Evolutionary conservation across 2,329 filamentous ascomycete genomes (phyloP), one percentile per base, ranked within the genome.

Genomic region (Geoglossum cookeanum): DNA sequence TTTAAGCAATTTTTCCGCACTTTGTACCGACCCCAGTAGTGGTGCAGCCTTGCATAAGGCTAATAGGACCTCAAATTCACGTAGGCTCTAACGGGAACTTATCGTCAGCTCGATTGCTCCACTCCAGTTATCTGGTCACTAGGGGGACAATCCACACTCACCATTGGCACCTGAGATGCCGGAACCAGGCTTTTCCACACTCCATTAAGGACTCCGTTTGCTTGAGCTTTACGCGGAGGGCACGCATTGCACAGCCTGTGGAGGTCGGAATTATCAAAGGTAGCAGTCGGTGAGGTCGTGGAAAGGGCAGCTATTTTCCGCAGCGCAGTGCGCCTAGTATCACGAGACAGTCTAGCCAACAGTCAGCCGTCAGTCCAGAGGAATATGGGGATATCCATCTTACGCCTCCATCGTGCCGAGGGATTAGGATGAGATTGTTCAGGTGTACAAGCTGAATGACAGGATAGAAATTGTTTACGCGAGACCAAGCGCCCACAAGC

Each of bases 1-100:
- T 37, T 77, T 75, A n/a, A 83, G 79, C 44, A 98, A 79, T 64
- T 81, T 84, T 64, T 86, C 80, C 32, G 89, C 90, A 65, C 85
- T 84, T 60, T 87, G 80, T 47, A 74, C 69, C 51, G 80, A 82
- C 56, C 82, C 77, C 30, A 97, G 76, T 29, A 81, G 78, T 3
- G 88, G 84, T 3, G 90, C 87, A 56, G 91, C 87, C 71, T 90
- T 91, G 74, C 91, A 97, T 30, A 98, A 76, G 48, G 92, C 88
- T 30, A 97, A 73, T 30, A 98, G 77, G 56, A 94, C 86, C 69
- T 98, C 91, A 63, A 95, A 84, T 74, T 98, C 94, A 65, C 87
- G 83, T 57, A 90, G 81, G 56, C 83, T 87, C 88, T 94, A 60
- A 56, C 32, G 22, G n/a, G 54, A 8, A 30, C 33, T 22, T 51